phyloP scores from a whole-genome alignment of 768 basidiomycete genomes.

The Fibroporia radiculosa region DNA sequence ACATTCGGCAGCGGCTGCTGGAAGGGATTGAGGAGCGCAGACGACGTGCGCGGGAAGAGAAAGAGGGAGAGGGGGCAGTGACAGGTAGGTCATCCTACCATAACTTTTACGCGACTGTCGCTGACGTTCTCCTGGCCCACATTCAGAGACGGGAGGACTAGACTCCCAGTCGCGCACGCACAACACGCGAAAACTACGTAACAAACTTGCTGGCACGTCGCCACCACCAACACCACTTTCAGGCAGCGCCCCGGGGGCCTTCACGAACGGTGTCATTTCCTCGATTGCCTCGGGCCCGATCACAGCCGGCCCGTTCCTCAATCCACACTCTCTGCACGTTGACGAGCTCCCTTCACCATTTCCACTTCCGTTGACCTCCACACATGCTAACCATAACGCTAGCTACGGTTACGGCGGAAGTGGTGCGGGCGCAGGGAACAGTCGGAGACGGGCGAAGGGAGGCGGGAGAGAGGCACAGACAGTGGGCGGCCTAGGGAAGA shows the following conservation, averaged over 20 bases:
- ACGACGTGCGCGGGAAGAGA: constrained; percentile 75
- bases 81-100: constrained; percentile 40
- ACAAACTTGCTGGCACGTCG: constrained; percentile 63
- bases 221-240: constrained; percentile 70
- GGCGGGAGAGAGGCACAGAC: constrained; percentile 47
- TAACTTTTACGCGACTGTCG: constrained; percentile 1
- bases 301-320: constrained; percentile 62
- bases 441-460: constrained; percentile 29
- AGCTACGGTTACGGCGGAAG: constrained; percentile 15
- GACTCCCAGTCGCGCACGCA: constrained; percentile 74
- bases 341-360: constrained; percentile 85
- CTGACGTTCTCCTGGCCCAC: constrained; percentile 1
- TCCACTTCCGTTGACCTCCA: constrained; percentile 62
- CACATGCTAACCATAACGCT: constrained; percentile 30
- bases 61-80: constrained; percentile 78
- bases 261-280: constrained; percentile 30
- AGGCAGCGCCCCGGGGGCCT: constrained; percentile 13
- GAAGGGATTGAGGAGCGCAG: constrained; percentile 83
- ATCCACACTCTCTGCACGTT: constrained; percentile 78
- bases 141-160: constrained; percentile 69
- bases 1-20: constrained; percentile 67
- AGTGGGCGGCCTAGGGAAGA: constrained; percentile 69
- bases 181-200: constrained; percentile 77
- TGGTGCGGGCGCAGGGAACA: constrained; percentile 14
- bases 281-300: constrained; percentile 45